These are phyloP conservation scores for Cercospora brassicicola DNA, from an alignment of 2,329 filamentous ascomycete genomes.

Conservation along the genomic window DNA sequence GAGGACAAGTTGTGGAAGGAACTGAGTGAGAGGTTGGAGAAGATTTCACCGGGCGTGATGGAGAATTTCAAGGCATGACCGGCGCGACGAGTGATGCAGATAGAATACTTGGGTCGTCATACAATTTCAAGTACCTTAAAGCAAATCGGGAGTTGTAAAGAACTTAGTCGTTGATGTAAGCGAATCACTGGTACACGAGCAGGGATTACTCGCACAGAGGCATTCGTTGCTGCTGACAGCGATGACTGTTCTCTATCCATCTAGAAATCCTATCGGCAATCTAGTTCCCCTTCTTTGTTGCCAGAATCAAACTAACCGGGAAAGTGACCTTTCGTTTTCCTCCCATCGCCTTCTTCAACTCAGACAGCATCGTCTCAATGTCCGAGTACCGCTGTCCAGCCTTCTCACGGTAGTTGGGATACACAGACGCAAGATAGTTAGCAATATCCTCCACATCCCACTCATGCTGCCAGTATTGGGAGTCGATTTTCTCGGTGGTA, in stretches of 20 bases:
- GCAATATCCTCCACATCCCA: neutral
- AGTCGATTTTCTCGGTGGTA: neutral
- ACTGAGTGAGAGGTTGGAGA: slow-evolving; percentile 40
- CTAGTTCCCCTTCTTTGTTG: neutral
- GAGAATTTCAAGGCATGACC: neutral
- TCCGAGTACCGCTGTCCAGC: neutral
- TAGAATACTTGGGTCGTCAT: too few relatives aligned
- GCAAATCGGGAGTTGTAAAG: too few relatives aligned
- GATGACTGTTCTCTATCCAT: neutral
- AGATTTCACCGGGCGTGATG: slow-evolving; percentile 31
- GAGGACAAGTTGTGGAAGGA: slow-evolving; percentile 43
- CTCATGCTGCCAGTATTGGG: neutral
- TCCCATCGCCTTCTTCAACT: neutral
- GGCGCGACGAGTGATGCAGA: too few relatives aligned
- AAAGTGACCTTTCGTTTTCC: neutral
- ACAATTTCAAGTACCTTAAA: too few relatives aligned
- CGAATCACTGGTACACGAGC: too few relatives aligned
- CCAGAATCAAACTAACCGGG: neutral
- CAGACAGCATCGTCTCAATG: neutral
- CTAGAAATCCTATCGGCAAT: neutral
- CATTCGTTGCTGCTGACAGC: neutral
- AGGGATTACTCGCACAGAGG: too few relatives aligned
- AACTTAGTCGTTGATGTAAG: too few relatives aligned
- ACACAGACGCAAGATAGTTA: neutral
- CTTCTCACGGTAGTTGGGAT: neutral